phyloP scores from a whole-genome alignment of 192 early-diverging fungal species.

The Mycoemilia scoparia region DNA sequence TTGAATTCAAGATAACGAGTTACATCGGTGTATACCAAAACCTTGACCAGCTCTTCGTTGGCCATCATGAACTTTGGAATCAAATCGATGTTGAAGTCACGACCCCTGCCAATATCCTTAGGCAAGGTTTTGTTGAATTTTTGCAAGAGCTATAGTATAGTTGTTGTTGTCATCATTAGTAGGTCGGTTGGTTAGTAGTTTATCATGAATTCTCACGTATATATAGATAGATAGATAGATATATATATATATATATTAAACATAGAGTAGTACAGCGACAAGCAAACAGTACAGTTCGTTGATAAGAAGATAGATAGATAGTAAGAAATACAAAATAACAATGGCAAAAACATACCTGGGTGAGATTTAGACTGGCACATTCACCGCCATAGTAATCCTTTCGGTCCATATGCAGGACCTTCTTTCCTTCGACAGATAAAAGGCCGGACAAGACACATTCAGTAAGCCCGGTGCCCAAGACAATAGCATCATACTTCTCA shows the following conservation, averaged over 20 bases:
- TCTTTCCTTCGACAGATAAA: slow-evolving; percentile 78
- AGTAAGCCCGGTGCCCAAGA: slow-evolving; percentile 76
- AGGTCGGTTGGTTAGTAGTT: neutral
- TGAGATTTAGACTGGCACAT: slow-evolving; percentile 85
- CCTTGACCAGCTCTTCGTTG: slow-evolving; percentile 90
- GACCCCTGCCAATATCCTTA: slow-evolving; percentile 39
- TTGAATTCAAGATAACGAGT: slow-evolving; percentile 97
- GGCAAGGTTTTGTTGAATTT: slow-evolving; percentile 31
- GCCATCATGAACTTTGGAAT: slow-evolving; percentile 99
- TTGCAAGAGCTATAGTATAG: slow-evolving; percentile 54
- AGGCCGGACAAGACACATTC: slow-evolving; percentile 79
- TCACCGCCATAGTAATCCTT: slow-evolving; percentile 99
- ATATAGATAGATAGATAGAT: too few relatives aligned
- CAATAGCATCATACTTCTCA: slow-evolving; percentile 77
- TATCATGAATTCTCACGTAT: too few relatives aligned
- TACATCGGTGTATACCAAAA: slow-evolving; percentile 94
- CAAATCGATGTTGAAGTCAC: slow-evolving; percentile 94
- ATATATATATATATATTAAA: too few relatives aligned
- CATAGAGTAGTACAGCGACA: slow-evolving; percentile 4
- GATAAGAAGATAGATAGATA: too few relatives aligned
- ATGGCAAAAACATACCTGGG: too few relatives aligned
- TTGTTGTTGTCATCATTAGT: too few relatives aligned
- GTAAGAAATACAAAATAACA: slow-evolving; percentile 57
- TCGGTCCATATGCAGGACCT: slow-evolving; percentile 79
- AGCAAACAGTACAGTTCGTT: neutral